Evolutionary conservation across 169 alveolate genomes (phyloP).

Genomic region (Plasmodium adleri): DNA sequence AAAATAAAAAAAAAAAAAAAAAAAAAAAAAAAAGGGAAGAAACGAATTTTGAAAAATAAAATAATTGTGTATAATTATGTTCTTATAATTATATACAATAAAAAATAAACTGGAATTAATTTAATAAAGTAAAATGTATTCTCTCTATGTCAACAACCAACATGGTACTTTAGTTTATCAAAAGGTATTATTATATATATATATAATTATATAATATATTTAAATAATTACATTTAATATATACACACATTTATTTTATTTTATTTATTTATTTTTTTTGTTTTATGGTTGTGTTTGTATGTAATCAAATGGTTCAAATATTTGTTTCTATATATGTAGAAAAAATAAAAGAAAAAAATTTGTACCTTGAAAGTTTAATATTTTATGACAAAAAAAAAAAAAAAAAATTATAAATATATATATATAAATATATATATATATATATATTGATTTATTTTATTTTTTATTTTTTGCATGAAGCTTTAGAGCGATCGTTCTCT

Average conservation of each 20-base stretch:
- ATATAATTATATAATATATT: background rate
- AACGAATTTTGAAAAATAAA: background rate
- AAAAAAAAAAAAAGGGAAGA: background rate
- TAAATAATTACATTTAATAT: background rate
- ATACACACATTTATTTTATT: background rate
- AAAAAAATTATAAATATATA: too few relatives aligned
- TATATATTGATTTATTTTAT: background rate
- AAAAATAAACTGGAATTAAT: slow-evolving; percentile 5
- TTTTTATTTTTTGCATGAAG: background rate
- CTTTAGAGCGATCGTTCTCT: background rate
- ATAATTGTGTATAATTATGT: slow-evolving; percentile 12
- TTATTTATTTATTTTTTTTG: background rate
- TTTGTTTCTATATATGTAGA: too few relatives aligned
- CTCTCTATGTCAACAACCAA: slow-evolving; percentile 93
- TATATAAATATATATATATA: background rate
- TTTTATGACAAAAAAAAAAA: too few relatives aligned
- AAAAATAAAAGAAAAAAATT: too few relatives aligned
- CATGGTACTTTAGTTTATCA: slow-evolving; percentile 94
- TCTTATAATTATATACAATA: slow-evolving; percentile 5
- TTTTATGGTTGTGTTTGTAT: background rate
- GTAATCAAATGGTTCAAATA: too few relatives aligned
- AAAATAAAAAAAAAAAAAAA: background rate
- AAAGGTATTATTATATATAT: slow-evolving; percentile 82
- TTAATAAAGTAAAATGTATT: slow-evolving; percentile 77
- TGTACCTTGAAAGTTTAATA: too few relatives aligned